phyloP scores from a whole-genome alignment of 2,329 filamentous ascomycete species.

The Macrophomina phaseolina region DNA sequence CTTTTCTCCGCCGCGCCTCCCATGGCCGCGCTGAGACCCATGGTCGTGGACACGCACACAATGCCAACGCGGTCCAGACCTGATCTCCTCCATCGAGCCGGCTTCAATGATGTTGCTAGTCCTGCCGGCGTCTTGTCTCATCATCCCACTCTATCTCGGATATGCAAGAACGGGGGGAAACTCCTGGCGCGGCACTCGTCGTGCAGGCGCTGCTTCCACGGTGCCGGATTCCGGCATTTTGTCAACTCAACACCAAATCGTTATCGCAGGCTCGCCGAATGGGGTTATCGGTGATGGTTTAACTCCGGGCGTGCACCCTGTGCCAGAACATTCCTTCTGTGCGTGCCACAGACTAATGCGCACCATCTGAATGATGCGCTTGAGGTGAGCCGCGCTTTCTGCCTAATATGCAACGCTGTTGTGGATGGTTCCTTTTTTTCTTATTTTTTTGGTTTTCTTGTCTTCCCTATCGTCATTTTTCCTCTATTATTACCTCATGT shows the following conservation, averaged over 20 bases:
- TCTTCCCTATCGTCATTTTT: not conserved
- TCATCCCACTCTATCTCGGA: not conserved
- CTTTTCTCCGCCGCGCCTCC: slow-evolving; percentile 14
- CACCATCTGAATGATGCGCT: not conserved
- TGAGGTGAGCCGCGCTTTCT: not conserved
- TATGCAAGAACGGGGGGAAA: not conserved
- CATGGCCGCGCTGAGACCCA: not conserved
- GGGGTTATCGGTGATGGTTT: not conserved
- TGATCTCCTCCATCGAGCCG: not conserved
- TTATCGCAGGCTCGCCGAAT: not conserved
- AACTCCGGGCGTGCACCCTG: not conserved
- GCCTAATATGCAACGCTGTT: not conserved
- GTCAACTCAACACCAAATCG: slow-evolving; percentile 17
- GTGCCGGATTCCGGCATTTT: not conserved
- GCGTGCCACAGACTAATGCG: not conserved
- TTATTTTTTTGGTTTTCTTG: not conserved
- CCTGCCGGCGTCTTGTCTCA: not conserved
- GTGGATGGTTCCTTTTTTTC: not conserved
- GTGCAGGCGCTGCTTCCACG: not conserved
- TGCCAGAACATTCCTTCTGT: not conserved
- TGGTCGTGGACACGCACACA: not conserved
- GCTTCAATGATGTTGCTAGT: not conserved
- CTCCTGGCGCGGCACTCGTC: not conserved
- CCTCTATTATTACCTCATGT: not conserved
- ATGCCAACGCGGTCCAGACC: slow-evolving; percentile 20